Evolutionary conservation across 768 basidiomycete species (phyloP).

Genomic region (Leccinum incarnatum): DNA sequence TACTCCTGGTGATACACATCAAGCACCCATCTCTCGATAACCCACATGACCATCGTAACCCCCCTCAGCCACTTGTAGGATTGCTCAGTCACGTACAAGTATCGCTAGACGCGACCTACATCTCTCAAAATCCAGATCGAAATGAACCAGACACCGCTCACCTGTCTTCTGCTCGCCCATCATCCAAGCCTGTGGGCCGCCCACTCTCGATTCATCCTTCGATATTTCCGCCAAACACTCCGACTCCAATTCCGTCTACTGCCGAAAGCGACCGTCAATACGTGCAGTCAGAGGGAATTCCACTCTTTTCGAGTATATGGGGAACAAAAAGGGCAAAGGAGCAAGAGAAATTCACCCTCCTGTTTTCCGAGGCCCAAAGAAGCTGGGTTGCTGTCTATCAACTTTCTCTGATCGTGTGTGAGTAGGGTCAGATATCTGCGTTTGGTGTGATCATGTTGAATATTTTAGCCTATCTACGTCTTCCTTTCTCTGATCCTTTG

Average conservation of each 20-base stretch:
- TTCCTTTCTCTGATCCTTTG: slow-evolving; percentile 68
- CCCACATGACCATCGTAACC: slow-evolving; percentile 17
- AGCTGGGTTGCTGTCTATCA: slow-evolving; percentile 81
- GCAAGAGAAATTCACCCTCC: slow-evolving; percentile 58
- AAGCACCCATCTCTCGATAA: slow-evolving; percentile 34
- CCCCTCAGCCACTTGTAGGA: slow-evolving; percentile 44
- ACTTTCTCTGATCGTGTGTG: slow-evolving; percentile 76
- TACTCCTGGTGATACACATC: slow-evolving; percentile 42
- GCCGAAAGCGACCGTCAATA: slow-evolving; percentile 74
- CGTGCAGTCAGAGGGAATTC: slow-evolving; percentile 71
- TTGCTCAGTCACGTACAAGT: slow-evolving; percentile 72
- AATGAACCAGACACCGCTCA: slow-evolving; percentile 37
- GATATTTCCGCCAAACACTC: slow-evolving; percentile 79
- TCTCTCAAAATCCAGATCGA: slow-evolving; percentile 45
- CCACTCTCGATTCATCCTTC: slow-evolving; percentile 49
- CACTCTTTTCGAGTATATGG: slow-evolving; percentile 72
- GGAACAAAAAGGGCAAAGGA: slow-evolving; percentile 50
- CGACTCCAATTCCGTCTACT: slow-evolving; percentile 77
- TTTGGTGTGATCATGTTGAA: slow-evolving; percentile 1
- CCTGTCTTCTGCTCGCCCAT: slow-evolving; percentile 53
- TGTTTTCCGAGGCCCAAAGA: slow-evolving; percentile 59
- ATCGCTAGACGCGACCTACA: slow-evolving; percentile 80
- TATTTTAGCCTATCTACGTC: slow-evolving; percentile 65
- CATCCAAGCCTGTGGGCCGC: slow-evolving; percentile 40
- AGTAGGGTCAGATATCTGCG: slow-evolving; percentile 31